Conservation (phyloP, 768 basidiomycete genomes). For the Fomitopsis serialis region DNA sequence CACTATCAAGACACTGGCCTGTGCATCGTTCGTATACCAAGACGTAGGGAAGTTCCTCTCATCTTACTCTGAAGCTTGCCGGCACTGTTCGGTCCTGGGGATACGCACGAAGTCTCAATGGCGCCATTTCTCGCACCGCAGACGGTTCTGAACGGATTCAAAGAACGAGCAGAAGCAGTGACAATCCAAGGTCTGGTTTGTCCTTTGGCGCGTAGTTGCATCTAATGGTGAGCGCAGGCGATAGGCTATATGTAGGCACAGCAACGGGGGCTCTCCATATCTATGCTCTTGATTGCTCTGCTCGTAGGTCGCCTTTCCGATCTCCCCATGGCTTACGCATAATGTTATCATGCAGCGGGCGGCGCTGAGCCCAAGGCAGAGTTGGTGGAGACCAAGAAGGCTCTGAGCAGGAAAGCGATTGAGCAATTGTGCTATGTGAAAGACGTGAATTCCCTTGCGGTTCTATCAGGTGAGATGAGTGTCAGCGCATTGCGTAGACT, state of each 20-base stretch:
- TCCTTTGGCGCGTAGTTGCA: background rate
- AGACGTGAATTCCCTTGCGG: conserved; percentile 79
- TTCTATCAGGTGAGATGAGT: conserved; percentile 73
- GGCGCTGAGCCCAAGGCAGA: conserved; percentile 30
- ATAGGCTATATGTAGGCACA: conserved; percentile 60
- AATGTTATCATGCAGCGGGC: conserved; percentile 14
- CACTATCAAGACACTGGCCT: too few species aligned
- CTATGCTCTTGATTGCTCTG: conserved; percentile 38
- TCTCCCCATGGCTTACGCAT: background rate
- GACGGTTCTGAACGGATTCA: conserved; percentile 31
- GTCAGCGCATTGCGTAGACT: background rate
- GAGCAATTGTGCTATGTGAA: conserved; percentile 86
- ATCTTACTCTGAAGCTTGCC: too few species aligned
- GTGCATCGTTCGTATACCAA: too few species aligned
- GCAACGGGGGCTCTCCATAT: conserved; percentile 49
- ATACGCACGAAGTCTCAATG: too few species aligned
- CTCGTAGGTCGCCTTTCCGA: conserved; percentile 25
- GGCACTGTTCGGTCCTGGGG: too few species aligned
- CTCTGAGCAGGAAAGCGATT: conserved; percentile 61
- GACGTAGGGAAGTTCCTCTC: too few species aligned
- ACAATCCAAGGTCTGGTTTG: conserved; percentile 34
- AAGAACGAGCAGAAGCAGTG: conserved; percentile 44
- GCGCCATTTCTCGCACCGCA: conserved; percentile 23
- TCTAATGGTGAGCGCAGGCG: conserved; percentile 28
- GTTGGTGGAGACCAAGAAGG: conserved; percentile 62